These are phyloP conservation scores for Xylaria flabelliformis DNA, from an alignment of 495 filamentous ascomycete species.

Conservation along the genomic window DNA sequence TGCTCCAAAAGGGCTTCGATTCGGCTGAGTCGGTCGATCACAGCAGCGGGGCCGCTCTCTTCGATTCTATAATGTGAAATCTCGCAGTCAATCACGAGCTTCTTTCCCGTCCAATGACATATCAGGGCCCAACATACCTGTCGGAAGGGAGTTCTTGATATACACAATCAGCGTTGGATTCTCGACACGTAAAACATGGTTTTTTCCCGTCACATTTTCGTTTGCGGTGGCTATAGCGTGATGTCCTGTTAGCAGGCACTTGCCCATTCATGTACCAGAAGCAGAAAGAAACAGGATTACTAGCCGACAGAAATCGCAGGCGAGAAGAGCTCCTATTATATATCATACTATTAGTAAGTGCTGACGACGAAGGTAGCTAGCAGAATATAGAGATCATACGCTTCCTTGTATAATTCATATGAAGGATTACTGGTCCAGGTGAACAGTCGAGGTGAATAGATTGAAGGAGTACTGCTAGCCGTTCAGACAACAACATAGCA, in stretches of 20 bases:
- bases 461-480: neutral
- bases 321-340: conserved; percentile 41
- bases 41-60: conserved; percentile 38
- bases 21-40: conserved; percentile 42
- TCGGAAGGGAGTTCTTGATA: conserved; percentile 46
- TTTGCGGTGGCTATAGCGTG: conserved; percentile 40
- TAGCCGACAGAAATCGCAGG: conserved; percentile 46
- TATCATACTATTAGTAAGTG: conserved; percentile 30
- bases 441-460: neutral
- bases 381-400: conserved; percentile 30
- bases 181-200: conserved; percentile 43
- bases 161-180: conserved; percentile 45
- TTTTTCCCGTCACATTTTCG: conserved; percentile 44
- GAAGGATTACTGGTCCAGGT: neutral
- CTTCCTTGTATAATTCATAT: conserved; percentile 47
- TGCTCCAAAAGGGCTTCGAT: conserved; percentile 45
- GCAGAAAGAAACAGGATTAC: conserved; percentile 5
- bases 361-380: neutral
- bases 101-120: neutral
- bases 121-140: conserved; percentile 29
- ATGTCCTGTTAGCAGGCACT: conserved; percentile 18
- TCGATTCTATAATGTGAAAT: conserved; percentile 35
- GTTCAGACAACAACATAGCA: neutral
- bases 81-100: conserved; percentile 5
- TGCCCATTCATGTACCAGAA: conserved; percentile 17